A percentile compares a stretch with the other conserved stretches of the same genome.
Conservation (phyloP, 129 eudicot species). For the Helianthus tuberosus region DNA sequence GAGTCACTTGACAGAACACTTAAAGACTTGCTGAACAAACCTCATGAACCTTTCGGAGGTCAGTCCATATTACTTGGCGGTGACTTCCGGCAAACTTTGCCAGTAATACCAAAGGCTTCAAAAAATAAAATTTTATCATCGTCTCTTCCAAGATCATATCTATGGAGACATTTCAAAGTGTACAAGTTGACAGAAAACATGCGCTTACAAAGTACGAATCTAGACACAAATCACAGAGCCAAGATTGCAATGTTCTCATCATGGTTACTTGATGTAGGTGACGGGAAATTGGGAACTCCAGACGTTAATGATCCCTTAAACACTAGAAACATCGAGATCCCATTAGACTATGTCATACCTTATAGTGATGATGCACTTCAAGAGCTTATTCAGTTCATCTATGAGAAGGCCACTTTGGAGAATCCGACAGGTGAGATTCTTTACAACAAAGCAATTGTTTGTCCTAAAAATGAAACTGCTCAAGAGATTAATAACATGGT, state of each 20-base stretch:
- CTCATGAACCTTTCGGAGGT: too few species aligned
- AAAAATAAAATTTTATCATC: too few species aligned
- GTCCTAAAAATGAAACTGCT: conserved; percentile 8
- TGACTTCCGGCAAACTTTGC: too few species aligned
- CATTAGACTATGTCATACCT: neutral
- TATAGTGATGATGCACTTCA: neutral
- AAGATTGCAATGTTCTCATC: neutral
- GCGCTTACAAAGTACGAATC: neutral
- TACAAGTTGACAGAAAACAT: neutral
- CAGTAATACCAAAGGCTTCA: too few species aligned
- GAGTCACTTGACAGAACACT: too few species aligned
- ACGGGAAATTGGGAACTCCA: neutral
- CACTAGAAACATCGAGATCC: neutral
- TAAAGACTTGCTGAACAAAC: too few species aligned
- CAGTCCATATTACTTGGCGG: too few species aligned
- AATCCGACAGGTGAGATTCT: neutral
- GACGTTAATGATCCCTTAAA: neutral
- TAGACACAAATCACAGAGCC: neutral
- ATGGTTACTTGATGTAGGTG: neutral
- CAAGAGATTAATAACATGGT: neutral
- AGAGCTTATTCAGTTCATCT: neutral
- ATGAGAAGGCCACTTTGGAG: neutral
- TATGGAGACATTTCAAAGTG: neutral
- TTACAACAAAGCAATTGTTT: neutral
- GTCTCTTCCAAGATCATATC: too few species aligned